phyloP scores from a whole-genome alignment of 2,329 filamentous ascomycete genomes.

The Exophiala sideris region DNA sequence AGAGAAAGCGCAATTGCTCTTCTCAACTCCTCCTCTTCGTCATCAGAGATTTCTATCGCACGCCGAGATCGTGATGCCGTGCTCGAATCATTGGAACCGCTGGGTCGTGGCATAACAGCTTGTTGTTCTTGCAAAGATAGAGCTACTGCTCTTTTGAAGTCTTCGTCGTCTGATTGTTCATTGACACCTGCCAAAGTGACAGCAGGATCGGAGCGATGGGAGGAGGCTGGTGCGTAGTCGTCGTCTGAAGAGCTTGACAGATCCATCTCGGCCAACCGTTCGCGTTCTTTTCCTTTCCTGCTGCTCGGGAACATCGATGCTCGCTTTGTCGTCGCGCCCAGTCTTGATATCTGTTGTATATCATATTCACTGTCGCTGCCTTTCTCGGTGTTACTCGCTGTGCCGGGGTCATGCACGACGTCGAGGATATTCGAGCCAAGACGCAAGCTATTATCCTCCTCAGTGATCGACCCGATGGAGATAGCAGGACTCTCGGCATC shows the following conservation, averaged over 20 bases:
- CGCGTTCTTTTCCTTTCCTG: constrained; percentile 6
- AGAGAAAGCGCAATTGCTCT: not conserved
- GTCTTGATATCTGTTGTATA: not conserved
- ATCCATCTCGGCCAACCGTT: constrained; percentile 8
- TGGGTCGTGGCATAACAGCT: not conserved
- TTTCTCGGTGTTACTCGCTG: not conserved
- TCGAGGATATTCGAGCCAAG: no score
- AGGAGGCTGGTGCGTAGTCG: not conserved
- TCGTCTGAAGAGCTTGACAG: constrained; percentile 10
- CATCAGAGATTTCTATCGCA: no score
- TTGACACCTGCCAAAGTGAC: not conserved
- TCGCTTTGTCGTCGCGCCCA: not conserved
- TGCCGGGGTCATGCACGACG: no score
- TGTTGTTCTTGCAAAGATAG: constrained; percentile 30
- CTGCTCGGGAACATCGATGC: not conserved
- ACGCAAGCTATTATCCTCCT: no score
- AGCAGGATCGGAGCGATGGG: not conserved
- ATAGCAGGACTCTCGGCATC: not conserved
- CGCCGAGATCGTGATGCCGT: not conserved
- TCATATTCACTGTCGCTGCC: not conserved
- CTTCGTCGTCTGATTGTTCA: constrained; percentile 32
- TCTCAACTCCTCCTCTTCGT: not conserved
- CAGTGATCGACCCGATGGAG: no score
- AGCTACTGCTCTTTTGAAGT: constrained; percentile 33
- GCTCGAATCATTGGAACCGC: no score